These are phyloP conservation scores for Ophiostoma sp. DNA, from an alignment of 2,329 filamentous ascomycete genomes.

Conservation along the genomic window DNA sequence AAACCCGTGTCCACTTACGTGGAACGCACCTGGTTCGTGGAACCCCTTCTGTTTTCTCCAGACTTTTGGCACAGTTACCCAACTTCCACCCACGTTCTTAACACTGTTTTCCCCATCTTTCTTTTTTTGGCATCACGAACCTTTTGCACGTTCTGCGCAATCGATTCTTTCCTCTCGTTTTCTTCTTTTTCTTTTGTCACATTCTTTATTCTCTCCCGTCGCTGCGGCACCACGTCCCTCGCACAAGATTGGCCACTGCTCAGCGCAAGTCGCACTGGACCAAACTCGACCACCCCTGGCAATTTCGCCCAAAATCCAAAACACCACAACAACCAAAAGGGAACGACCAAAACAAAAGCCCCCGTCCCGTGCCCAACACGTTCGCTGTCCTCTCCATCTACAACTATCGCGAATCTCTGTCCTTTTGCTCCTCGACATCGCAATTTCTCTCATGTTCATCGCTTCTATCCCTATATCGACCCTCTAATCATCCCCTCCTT, in stretches of 20 bases:
- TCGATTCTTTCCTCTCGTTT: not conserved
- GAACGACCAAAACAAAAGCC: slow-evolving; percentile 15
- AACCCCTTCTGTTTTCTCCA: slow-evolving; percentile 19
- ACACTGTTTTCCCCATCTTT: not conserved
- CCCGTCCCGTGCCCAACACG: not conserved
- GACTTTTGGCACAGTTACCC: slow-evolving; percentile 8
- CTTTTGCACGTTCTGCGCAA: not conserved
- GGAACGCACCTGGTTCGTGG: slow-evolving; percentile 5
- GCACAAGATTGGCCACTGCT: not conserved
- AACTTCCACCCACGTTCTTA: not conserved
- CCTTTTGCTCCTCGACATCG: not conserved
- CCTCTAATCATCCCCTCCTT: not conserved
- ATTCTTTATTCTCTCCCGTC: not conserved
- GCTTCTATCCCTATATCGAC: not conserved
- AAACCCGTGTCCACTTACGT: slow-evolving; percentile 3
- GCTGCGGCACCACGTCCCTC: not conserved
- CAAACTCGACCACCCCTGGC: slow-evolving; percentile 14
- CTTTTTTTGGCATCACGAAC: slow-evolving; percentile 16
- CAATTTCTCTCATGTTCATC: not conserved
- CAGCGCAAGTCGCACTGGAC: slow-evolving; percentile 18
- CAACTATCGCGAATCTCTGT: not conserved
- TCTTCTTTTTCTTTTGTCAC: not conserved
- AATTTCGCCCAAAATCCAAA: slow-evolving; percentile 16
- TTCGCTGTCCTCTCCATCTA: not conserved
- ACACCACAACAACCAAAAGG: slow-evolving; percentile 7